These are phyloP conservation scores for Cytospora schulzeri DNA, from an alignment of 2,329 filamentous ascomycete species.

Conservation along the genomic window DNA sequence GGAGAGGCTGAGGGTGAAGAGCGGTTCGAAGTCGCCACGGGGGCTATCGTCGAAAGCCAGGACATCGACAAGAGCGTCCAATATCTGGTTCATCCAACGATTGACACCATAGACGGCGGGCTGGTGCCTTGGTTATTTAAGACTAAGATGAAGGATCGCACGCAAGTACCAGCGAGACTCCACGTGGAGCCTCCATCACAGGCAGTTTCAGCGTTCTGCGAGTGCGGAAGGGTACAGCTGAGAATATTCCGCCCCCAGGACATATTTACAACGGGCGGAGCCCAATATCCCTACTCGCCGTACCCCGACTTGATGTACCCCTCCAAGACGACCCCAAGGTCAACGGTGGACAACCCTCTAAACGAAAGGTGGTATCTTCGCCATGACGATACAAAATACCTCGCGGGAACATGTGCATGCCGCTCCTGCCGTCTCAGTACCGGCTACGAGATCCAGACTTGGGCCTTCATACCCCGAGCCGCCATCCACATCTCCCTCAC, in stretches of 20 bases:
- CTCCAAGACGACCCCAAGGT: slow-evolving; percentile 39
- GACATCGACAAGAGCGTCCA: not conserved
- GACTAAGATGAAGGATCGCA: slow-evolving; percentile 13
- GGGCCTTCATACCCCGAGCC: slow-evolving; percentile 64
- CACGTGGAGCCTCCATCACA: no score
- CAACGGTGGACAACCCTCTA: slow-evolving; percentile 44
- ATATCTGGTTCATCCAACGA: not conserved
- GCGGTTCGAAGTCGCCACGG: slow-evolving; percentile 41
- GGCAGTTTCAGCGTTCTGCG: slow-evolving; percentile 37
- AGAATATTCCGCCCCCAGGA: slow-evolving; percentile 56
- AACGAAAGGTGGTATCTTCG: slow-evolving; percentile 64
- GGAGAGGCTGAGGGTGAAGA: not conserved
- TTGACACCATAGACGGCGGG: slow-evolving; percentile 42
- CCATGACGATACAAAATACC: slow-evolving; percentile 50
- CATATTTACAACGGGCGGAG: not conserved
- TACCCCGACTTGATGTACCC: slow-evolving; percentile 58
- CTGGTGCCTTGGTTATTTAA: slow-evolving; percentile 38
- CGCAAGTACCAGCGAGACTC: not conserved
- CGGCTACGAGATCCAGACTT: slow-evolving; percentile 66
- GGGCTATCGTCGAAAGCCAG: slow-evolving; percentile 34
- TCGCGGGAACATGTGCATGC: slow-evolving; percentile 64
- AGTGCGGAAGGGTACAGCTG: slow-evolving; percentile 59
- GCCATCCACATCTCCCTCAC: slow-evolving; percentile 53
- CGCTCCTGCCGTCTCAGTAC: slow-evolving; percentile 60
- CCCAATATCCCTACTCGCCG: slow-evolving; percentile 42